Conservation (phyloP, 2,329 filamentous ascomycete species). For the Trematosphaeria pertusa region DNA sequence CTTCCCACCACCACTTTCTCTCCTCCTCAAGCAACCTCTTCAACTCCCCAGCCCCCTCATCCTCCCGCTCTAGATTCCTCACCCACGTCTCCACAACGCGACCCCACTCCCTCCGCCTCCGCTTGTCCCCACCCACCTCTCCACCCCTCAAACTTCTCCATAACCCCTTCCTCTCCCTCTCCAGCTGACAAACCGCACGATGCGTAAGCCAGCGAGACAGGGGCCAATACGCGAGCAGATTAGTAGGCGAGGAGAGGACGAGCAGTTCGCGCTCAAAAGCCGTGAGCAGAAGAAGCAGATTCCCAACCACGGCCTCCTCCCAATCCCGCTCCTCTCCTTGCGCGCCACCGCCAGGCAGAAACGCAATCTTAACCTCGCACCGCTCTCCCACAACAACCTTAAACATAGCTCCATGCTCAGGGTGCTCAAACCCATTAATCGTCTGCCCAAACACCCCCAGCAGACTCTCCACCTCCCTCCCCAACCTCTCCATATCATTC, state of each 20-base stretch:
- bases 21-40: constrained; percentile 1
- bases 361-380: not conserved
- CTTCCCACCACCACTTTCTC: constrained; percentile 7
- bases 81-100: constrained; percentile 4
- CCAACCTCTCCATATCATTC: not conserved
- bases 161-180: constrained; percentile 6
- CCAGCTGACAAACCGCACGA: constrained; percentile 3
- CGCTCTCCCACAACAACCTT: constrained; percentile 1
- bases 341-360: not conserved
- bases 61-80: not conserved
- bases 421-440: not conserved
- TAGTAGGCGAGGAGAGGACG: not conserved
- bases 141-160: constrained; percentile 9
- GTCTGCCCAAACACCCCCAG: not conserved
- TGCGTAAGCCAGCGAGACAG: constrained; percentile 10
- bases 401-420: not conserved
- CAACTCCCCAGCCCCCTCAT: constrained; percentile 1
- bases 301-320: not conserved
- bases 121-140: too few species aligned
- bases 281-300: constrained; percentile 9
- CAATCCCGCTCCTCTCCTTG: not conserved
- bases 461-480: not conserved
- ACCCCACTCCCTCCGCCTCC: too few species aligned
- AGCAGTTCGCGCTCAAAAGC: constrained; percentile 16
- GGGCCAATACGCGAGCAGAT: constrained; percentile 6